phyloP scores from a whole-genome alignment of 352 stramenopile genomes.

The Peronospora belbahrii region DNA sequence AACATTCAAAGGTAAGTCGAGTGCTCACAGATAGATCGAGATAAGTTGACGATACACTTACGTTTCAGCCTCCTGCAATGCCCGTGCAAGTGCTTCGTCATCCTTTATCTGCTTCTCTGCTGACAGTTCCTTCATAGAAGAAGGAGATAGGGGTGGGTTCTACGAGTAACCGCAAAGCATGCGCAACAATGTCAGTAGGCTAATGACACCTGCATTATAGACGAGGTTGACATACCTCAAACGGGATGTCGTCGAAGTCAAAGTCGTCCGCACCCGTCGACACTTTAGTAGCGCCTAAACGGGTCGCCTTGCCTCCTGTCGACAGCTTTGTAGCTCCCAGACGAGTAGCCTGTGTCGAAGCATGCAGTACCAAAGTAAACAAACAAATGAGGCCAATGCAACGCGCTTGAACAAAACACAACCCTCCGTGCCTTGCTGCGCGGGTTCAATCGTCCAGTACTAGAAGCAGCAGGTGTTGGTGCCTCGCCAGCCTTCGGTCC shows the following conservation, averaged over 20 bases:
- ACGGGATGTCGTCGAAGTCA: constrained; percentile 86
- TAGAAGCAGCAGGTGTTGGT: constrained; percentile 27
- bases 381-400: neutral
- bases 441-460: constrained; percentile 47
- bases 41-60: constrained; percentile 22
- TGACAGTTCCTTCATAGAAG: constrained; percentile 22
- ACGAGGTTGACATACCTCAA: constrained; percentile 38
- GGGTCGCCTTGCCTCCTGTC: constrained; percentile 37
- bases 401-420: neutral
- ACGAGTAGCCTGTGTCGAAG: constrained; percentile 17
- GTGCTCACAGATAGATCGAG: neutral
- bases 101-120: constrained; percentile 81
- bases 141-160: constrained; percentile 56
- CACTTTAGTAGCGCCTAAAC: constrained; percentile 69
- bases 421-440: constrained; percentile 42
- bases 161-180: constrained; percentile 11
- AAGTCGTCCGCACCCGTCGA: constrained; percentile 60
- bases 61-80: constrained; percentile 73
- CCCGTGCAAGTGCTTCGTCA: constrained; percentile 75
- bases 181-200: neutral
- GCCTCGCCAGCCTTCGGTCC: constrained; percentile 40
- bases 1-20: neutral
- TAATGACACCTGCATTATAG: neutral
- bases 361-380: neutral
- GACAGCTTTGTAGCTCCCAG: constrained; percentile 31